Base-by-base conservation (phyloP, 129 eudicot genomes). In the Calendula officinalis region DNA sequence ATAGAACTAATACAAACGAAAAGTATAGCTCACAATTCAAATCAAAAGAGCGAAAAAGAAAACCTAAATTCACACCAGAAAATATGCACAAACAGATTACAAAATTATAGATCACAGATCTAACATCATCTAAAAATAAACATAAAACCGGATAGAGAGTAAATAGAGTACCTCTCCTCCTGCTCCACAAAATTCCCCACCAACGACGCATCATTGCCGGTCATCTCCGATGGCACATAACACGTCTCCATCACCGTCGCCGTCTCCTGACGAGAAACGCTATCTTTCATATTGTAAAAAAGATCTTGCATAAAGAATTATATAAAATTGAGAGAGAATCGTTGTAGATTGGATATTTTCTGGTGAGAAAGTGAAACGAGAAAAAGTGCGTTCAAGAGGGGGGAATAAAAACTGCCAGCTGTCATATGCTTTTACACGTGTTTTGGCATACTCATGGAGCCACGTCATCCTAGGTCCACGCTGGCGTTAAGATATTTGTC, bases 341-440 rank as follows among this genome's bases (percentile, higher is more conserved):
- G 57, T 39, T 62, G 63, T 67, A 50, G 62, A 62, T 43, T 54
- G 66, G 69, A 72, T 63, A 60, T 60, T 50, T 57, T 39, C 36
- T 72, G 70, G 46, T 62, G 64, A 39, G 46, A 56, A 71, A 68
- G 45, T 58, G 50, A 69, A 38, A 46, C 14, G 62, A 53, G 35
- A 58, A 48, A 71, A 62, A 62, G 64, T 52, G 70, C 64, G 77
- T 63, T 33, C 44, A 39, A 34, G 16, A 42, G 56, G 67, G 8
- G 49, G 58, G 64, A 41, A 43, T 47, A 50, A 40, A 52, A 51
- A 39, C 10, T 34, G 48, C 79, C 69, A 74, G 79, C 40, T 74
- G 79, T 50, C 68, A 42, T 41, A 57, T 44, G 17, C 79, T 74
- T 74, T 74, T 74, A 74, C 74, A 59, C 69, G 79, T 74, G 74